A percentile compares a stretch with the other conserved stretches of the same genome.
phyloP scores from a whole-genome alignment of 208 protist genomes.

The Leishmania braziliensis region DNA sequence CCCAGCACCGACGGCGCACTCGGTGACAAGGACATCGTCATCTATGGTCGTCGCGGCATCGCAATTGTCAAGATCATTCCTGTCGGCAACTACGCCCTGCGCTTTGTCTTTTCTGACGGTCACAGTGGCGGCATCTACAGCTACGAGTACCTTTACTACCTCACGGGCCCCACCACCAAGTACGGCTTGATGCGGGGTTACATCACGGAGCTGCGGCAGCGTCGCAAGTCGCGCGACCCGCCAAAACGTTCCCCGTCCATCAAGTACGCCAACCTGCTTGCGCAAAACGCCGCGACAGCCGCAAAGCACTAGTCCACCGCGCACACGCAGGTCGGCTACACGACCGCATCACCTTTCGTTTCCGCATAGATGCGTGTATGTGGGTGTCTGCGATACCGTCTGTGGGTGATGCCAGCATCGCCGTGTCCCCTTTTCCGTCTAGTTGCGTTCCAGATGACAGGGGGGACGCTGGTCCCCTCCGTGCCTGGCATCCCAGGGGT shows the following conservation, averaged over 20 bases:
- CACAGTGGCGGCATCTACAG: slow-evolving; percentile 86
- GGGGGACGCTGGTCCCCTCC: too few species aligned
- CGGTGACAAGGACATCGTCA: slow-evolving; percentile 40
- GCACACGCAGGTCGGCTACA: neutral
- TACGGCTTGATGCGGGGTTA: slow-evolving; percentile 84
- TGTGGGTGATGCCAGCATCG: too few species aligned
- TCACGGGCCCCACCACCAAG: slow-evolving; percentile 49
- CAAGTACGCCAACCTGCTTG: neutral
- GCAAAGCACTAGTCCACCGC: neutral
- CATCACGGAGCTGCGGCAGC: slow-evolving; percentile 46
- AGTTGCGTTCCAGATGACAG: too few species aligned
- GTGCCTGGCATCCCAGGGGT: too few species aligned
- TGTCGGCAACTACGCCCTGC: slow-evolving; percentile 86
- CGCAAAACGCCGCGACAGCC: neutral
- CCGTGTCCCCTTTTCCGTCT: too few species aligned
- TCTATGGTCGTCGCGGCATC: slow-evolving; percentile 83
- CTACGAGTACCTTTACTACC: slow-evolving; percentile 83
- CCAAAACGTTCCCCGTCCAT: slow-evolving; percentile 56
- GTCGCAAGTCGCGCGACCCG: slow-evolving; percentile 69
- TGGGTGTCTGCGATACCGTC: neutral
- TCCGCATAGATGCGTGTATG: neutral
- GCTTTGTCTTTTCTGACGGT: slow-evolving; percentile 84
- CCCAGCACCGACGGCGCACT: slow-evolving; percentile 82
- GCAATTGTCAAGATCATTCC: slow-evolving; percentile 76
- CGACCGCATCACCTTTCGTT: neutral